Evolutionary conservation across 2,329 filamentous ascomycete species (phyloP), one percentile per base, ranked within the genome.

Genomic region (Colletotrichum kahawae): DNA sequence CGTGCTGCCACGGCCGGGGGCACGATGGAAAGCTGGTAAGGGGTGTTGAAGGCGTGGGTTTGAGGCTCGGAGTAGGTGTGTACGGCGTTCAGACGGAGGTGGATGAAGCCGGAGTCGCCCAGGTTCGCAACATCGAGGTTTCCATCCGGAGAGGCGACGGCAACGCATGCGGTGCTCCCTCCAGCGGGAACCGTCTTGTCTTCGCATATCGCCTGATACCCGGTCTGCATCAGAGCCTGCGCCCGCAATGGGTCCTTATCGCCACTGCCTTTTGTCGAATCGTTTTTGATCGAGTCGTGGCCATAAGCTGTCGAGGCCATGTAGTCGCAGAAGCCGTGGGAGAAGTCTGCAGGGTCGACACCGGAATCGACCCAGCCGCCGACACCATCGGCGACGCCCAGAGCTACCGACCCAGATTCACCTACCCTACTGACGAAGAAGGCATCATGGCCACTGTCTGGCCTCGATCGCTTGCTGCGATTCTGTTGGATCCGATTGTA

Each of bases 31-130:
- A 99, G 90, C 84, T 99, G 97, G 82, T 95, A 99, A 0, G 97
- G 97, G 0, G 97, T 98, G 84, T 99, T 99, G 90, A 99, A 99
- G 57, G 93, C 95, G 83, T 99, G 97, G 1, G 95, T 98, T 84
- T 99, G 97, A 29, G 95, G 94, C 63, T 93, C 91, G 3, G 95
- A 98, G 81, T 92, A 93, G 71, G 93, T 91, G 83, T 97, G 93
- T 36, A 99, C 94, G 16, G 94, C 95, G 78, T 96, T 97, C 31
- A 95, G 90, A 16, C 95, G 92, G 75, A 98, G 88, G 76, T 98
- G 93, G 71, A 98, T 90, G 83, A 96, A 98, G 36, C 97, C 97
- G 31, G 95, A 98, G 86, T 99, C 97, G 78, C 97, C 97, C 38
- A 99, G 89, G 84, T 99, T 99, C 76, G 97, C 97, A 69, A 98